These are phyloP conservation scores for Xylaria hypoxylon DNA, from an alignment of 2,329 filamentous ascomycete genomes.

Conservation along the genomic window DNA sequence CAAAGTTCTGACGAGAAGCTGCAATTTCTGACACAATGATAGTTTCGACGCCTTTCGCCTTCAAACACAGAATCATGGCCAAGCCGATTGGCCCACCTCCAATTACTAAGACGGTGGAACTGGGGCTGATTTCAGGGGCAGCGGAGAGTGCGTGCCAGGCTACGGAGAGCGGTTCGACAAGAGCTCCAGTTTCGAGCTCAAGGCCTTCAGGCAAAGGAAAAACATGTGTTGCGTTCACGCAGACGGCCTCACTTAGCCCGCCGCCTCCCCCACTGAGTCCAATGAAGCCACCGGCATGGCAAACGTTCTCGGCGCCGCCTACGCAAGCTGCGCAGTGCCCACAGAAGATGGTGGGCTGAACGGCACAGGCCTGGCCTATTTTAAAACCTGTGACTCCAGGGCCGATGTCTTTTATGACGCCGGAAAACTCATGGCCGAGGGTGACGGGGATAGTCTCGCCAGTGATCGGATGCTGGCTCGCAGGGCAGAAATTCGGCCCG, in stretches of 20 bases:
- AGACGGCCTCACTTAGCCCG: constrained; percentile 22
- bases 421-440: constrained; percentile 28
- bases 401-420: constrained; percentile 22
- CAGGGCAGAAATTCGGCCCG: constrained; percentile 22
- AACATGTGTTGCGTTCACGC: constrained; percentile 20
- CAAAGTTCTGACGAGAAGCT: constrained; percentile 21
- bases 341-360: constrained; percentile 27
- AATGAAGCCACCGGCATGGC: constrained; percentile 14
- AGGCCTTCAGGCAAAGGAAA: constrained; percentile 24
- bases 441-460: constrained; percentile 28
- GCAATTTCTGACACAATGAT: constrained; percentile 24
- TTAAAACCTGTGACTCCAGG: constrained; percentile 21
- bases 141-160: constrained; percentile 27
- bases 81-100: constrained; percentile 26
- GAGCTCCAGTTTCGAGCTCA: constrained; percentile 21
- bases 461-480: constrained; percentile 16
- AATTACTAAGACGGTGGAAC: constrained; percentile 11
- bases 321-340: constrained; percentile 17
- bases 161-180: constrained; percentile 26
- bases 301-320: constrained; percentile 24
- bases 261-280: constrained; percentile 23
- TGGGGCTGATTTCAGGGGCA: constrained; percentile 5
- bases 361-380: constrained; percentile 17
- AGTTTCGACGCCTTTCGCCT: constrained; percentile 19
- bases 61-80: constrained; percentile 21